phyloP scores from a whole-genome alignment of 306 rosid genomes.

The Rosa multiflora region DNA sequence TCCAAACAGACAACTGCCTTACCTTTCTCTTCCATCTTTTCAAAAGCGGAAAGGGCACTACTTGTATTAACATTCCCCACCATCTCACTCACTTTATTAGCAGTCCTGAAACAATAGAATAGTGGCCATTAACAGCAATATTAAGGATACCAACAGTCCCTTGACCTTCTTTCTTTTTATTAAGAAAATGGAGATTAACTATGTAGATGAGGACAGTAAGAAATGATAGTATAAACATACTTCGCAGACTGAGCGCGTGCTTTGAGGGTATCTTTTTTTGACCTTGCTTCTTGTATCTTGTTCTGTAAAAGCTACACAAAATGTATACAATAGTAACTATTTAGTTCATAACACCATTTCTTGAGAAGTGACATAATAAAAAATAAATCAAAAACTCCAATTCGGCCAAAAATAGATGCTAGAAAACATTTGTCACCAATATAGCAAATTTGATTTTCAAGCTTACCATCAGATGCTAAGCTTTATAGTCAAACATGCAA shows the following conservation, averaged over 20 bases:
- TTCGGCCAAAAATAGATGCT: too few species aligned
- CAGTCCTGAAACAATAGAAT: constrained; percentile 57
- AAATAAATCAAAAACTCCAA: background rate
- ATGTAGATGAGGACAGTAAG: constrained; percentile 14
- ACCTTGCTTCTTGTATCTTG: constrained; percentile 91
- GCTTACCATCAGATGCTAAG: background rate
- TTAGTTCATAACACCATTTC: background rate
- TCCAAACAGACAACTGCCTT: constrained; percentile 13
- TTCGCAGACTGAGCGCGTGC: constrained; percentile 94
- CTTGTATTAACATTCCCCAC: constrained; percentile 89
- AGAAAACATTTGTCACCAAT: background rate
- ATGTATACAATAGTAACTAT: constrained; percentile 1
- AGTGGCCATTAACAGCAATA: constrained; percentile 30
- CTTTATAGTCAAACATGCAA: background rate
- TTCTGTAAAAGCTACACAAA: constrained; percentile 79
- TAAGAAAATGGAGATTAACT: constrained; percentile 9
- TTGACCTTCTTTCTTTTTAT: background rate
- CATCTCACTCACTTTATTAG: constrained; percentile 86
- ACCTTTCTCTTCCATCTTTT: constrained; percentile 99
- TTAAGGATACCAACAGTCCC: constrained; percentile 1
- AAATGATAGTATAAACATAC: constrained; percentile 29
- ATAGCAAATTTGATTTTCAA: background rate
- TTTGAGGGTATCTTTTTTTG: constrained; percentile 89
- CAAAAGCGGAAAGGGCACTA: constrained; percentile 88
- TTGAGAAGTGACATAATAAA: too few species aligned